phyloP scores from a whole-genome alignment of 306 rosid species.

The Hippophae rhamnoides region DNA sequence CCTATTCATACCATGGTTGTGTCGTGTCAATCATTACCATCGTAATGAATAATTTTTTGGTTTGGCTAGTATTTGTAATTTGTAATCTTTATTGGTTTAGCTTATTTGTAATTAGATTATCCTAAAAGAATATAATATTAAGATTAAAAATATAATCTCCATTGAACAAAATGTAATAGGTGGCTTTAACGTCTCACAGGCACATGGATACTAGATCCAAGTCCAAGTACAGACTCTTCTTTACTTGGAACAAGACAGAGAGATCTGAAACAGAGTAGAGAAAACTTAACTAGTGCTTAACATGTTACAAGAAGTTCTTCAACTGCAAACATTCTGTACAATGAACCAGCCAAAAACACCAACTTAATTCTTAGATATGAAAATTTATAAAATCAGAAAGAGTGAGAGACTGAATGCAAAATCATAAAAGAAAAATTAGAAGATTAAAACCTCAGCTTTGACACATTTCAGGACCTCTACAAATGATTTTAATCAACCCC shows the following conservation, averaged over 20 bases:
- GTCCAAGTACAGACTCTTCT: no score
- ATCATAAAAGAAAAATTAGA: slow-evolving; percentile 3
- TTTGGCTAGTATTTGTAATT: no score
- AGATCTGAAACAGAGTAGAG: not conserved
- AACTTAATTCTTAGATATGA: slow-evolving; percentile 12
- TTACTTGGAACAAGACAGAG: not conserved
- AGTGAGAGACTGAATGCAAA: not conserved
- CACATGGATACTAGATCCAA: no score
- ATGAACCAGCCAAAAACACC: slow-evolving; percentile 29
- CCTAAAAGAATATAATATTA: no score
- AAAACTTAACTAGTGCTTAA: not conserved
- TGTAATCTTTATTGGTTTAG: no score
- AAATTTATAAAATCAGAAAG: not conserved
- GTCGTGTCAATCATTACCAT: accelerated
- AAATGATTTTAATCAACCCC: slow-evolving; percentile 10
- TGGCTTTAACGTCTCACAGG: no score
- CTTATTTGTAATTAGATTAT: no score
- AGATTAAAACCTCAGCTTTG: no score
- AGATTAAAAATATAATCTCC: no score
- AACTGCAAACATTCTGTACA: slow-evolving; percentile 50
- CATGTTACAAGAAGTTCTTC: slow-evolving; percentile 16
- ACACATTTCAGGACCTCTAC: slow-evolving; percentile 14
- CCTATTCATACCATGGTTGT: no score
- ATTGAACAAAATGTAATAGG: no score
- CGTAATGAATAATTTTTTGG: no score